Base-by-base conservation (phyloP, 768 basidiomycete genomes). In the Russula sp. region DNA sequence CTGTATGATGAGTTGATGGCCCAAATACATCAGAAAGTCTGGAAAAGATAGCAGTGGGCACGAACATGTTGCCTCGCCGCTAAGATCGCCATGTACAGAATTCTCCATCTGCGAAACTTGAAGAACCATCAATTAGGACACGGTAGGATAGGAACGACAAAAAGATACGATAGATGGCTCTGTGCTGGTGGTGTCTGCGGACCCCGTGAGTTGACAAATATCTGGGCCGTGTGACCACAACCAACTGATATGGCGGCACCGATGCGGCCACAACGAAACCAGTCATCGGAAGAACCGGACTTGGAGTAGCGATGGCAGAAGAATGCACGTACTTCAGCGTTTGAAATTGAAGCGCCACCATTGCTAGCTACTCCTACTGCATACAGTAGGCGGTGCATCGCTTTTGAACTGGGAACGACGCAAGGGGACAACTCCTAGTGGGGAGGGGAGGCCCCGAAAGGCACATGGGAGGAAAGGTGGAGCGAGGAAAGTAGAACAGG, bases 211-310 rank as follows among this genome's bases (percentile, higher is more conserved):
- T 36, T 34, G 53, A 55, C 34, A 26, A 50, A 48, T 36, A 40
- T 18, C 22, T 26, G 3, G 34, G 24, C 30, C 36, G n/a, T 22
- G 34, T 24, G 51, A 24, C 44, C 14, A 34, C 28, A 52, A 42
- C 42, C 59, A 5, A 34, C 42, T 53, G 51, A 61, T 42, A 36
- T 20, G 10, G 40, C 42, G 57, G 49, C n/a, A 18, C 30, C 32
- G 38, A 24, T 52, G 34, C 51, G 50, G 63, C 32, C 24, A 20
- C 40, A 28, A 26, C 3, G n/a, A 48, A 51, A 63, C 36, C 34
- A 59, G 8, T 34, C 13, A 58, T 63, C 50, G 24, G 42, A 44
- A 52, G 48, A 36, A 42, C 24, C 36, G 24, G 6, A 36, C 8
- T 52, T 30, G 42, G 5, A 9, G 22, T 22, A 38, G 34, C 38